Evolutionary conservation across 129 eudicot species (phyloP), one percentile per base, ranked within the genome.

Genomic region (Pseudognaphalium luteoalbum): DNA sequence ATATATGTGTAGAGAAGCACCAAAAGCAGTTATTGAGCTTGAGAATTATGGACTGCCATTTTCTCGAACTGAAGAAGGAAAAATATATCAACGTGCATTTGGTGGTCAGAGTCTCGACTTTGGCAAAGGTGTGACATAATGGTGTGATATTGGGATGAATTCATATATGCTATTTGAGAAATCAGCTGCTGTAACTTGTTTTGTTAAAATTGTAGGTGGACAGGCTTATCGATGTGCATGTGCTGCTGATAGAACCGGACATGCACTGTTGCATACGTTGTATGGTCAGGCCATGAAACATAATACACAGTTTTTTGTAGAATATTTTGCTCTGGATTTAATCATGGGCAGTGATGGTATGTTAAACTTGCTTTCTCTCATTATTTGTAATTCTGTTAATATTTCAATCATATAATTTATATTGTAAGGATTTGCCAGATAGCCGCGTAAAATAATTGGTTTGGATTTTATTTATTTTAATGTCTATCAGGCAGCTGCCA

Each of bases 181-280:
- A 42, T 74, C 39, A 52, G 52, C 54, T 47, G 63, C 42, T 64
- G 28, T 77, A 32, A 66, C 57, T 58, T 75, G 5, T 57, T 7
- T n/a, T 58, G 32, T 76, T 63, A 54, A 33, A 37, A 44, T 60
- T 85, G 6, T 78, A 94, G 99, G 97, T 72, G 99, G 96, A 58
- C 97, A 94, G 73, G 99, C 97, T 71, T 95, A 95, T 79, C 96
- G 99, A 4, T 91, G 99, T 85, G 99, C 99, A 15, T 95, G 99
- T 89, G 99, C 99, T 77, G 99, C 99, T 83, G 99, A 95, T 85
- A 90, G 99, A 82, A 95, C 99, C 65, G 99, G 99, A 42, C 99
- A 95, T 88, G 99, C 99, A 68, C 80, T 95, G 73, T 88, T 95
- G 88, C 99, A 95, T 81, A 87, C 99, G 30, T 85, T 95, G 39